Percentiles rank a stretch among this genome's conserved stretches.
These are phyloP conservation scores for Stephanodiscus minutulus DNA, from an alignment of 108 stramenopile genomes.

Conservation along the genomic window DNA sequence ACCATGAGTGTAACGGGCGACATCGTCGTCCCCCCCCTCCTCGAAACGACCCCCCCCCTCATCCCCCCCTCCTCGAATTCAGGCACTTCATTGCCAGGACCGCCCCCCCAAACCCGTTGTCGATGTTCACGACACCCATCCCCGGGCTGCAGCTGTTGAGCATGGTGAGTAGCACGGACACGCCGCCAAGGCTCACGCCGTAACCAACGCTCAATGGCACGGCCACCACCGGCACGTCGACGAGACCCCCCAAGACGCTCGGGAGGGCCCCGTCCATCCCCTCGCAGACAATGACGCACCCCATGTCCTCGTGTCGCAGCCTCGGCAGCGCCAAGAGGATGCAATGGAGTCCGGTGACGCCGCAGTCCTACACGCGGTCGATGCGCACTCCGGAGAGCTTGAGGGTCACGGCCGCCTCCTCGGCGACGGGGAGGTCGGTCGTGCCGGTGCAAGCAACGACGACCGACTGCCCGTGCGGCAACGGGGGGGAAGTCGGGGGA, in stretches of 20 bases:
- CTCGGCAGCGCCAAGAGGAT: conserved; percentile 76
- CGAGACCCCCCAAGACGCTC: conserved; percentile 93
- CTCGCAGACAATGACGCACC: conserved; percentile 89
- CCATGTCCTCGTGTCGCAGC: conserved; percentile 69
- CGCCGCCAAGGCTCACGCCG: conserved; percentile 88
- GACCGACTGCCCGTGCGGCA: conserved; percentile 30
- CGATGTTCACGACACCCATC: conserved; percentile 94
- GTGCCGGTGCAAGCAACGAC: conserved; percentile 90
- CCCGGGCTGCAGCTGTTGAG: conserved; percentile 96
- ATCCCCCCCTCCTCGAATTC: conserved; percentile 18
- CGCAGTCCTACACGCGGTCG: conserved; percentile 87
- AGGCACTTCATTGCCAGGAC: conserved; percentile 88
- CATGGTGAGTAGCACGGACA: conserved; percentile 95
- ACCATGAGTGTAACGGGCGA: no score
- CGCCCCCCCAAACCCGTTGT: conserved; percentile 97
- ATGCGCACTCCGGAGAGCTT: conserved; percentile 70
- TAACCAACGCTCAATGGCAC: conserved; percentile 95
- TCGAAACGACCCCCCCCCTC: not conserved
- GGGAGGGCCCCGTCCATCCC: conserved; percentile 97
- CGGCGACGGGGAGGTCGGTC: conserved; percentile 88
- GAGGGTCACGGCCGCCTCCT: conserved; percentile 86
- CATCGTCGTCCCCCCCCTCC: no score
- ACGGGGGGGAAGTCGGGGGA: not conserved
- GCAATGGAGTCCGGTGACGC: conserved; percentile 95
- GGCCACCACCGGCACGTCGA: conserved; percentile 91